Evolutionary conservation across 2,329 filamentous ascomycete species (phyloP).

Genomic region (Neonectria punicea): DNA sequence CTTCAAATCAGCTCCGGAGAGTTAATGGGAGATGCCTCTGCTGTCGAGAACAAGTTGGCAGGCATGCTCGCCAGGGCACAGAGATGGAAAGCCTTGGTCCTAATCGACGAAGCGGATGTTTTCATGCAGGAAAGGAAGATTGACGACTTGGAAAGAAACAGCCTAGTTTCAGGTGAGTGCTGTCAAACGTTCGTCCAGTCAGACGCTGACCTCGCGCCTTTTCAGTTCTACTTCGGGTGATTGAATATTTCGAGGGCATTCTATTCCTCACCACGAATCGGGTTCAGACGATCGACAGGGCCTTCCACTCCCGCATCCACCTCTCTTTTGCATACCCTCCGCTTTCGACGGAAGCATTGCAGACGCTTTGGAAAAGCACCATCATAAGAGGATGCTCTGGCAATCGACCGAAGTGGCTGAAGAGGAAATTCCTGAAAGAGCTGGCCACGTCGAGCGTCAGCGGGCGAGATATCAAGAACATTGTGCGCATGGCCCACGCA

Average conservation of each 20-base stretch:
- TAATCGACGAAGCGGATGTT: conserved; percentile 8
- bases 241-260: conserved; percentile 9
- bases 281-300: not conserved
- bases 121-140: conserved; percentile 5
- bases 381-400: conserved; percentile 1
- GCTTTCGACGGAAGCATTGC: not conserved
- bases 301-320: conserved; percentile 12
- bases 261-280: conserved; percentile 8
- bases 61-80: not conserved
- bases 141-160: not conserved
- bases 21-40: not conserved
- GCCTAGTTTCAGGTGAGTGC: conserved; percentile 4
- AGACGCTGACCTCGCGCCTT: not conserved
- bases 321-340: conserved; percentile 10
- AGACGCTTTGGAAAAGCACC: not conserved
- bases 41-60: not conserved
- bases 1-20: conserved; percentile 1
- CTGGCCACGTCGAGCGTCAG: not conserved
- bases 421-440: not conserved
- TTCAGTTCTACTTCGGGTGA: not conserved
- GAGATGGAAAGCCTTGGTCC: not conserved
- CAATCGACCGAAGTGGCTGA: not conserved
- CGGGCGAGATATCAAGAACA: conserved; percentile 10
- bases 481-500: conserved; percentile 1
- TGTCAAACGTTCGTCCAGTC: too few relatives aligned